Evolutionary conservation across 345 rosid genomes (phyloP), one percentile per base, ranked within the genome.

Genomic region (Salix purpurea): DNA sequence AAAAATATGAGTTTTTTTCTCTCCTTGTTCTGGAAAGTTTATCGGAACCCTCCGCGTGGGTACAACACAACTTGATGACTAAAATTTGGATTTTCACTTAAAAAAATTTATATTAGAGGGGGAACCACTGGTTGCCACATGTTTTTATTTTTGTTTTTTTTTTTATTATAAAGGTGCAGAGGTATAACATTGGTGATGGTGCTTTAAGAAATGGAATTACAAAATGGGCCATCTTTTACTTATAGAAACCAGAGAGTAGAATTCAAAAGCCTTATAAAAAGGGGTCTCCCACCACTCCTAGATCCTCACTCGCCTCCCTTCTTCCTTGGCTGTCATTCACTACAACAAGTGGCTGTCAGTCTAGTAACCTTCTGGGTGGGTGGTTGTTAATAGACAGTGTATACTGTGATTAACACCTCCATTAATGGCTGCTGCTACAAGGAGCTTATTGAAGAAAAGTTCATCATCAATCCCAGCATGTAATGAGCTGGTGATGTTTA

Each of bases 351-450:
- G 78, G 67, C 11, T 76, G 16, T 32, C 14, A 52, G 5, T 19
- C 28, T 2, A 37, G 21, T 12, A 9, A 28, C 12, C 30, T 18
- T 16, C 61, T 70, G 23, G 7, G 21, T 4, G 39, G 16, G 60
- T 18, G 5, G 19, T 7, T 18, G 18, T 68, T 12, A 23, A 4
- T 58, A 23, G 60, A n/a, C 21, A 54, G 24, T 19, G 60, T 54
- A n/a, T 21, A 0, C 60, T 21, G 23, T 54, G 46, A 40, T 4
- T 46, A 46, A 12, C 14, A 10, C 28, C 66, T 75, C 65, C 84
- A 70, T 60, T 60, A 72, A 91, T 91, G 96, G 91, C 93, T 69
- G 91, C 93, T 69, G 78, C 81, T 72, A 14, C 85, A 6, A 78
- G 84, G 75, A 90, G 80, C 70, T 74, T 87, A 11, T 64, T 87